These are phyloP conservation scores for Kodamaea fukazawae DNA, from an alignment of 805 yeast species.

Conservation along the genomic window DNA sequence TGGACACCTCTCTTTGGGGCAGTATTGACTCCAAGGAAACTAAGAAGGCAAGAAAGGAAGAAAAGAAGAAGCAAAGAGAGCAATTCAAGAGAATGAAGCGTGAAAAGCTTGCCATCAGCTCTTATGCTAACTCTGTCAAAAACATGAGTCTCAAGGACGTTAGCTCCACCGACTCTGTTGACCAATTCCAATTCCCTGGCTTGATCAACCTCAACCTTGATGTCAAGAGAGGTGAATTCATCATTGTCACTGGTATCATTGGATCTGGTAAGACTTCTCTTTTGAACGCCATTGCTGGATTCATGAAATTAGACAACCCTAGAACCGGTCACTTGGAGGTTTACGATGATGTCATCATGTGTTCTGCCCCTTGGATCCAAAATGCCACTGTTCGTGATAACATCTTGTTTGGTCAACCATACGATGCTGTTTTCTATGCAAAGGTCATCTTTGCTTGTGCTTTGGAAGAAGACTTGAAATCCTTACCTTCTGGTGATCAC, in stretches of 20 bases:
- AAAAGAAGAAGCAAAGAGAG: constrained; percentile 15
- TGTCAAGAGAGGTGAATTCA: constrained; percentile 33
- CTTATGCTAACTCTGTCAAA: constrained; percentile 4
- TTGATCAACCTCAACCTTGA: constrained; percentile 31
- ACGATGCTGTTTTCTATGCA: constrained; percentile 27
- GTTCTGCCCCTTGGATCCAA: constrained; percentile 44
- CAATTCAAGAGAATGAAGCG: constrained; percentile 10
- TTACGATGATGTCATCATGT: constrained; percentile 31
- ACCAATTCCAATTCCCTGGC: constrained; percentile 28
- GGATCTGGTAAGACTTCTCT: constrained; percentile 45
- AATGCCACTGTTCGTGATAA: constrained; percentile 41
- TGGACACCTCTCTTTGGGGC: constrained; percentile 25
- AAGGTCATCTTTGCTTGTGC: constrained; percentile 37
- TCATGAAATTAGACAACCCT: constrained; percentile 33
- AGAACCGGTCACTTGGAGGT: constrained; percentile 23
- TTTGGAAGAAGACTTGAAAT: constrained; percentile 35
- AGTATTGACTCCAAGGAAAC: constrained; percentile 10
- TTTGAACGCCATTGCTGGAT: constrained; percentile 39
- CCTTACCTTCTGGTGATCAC: constrained; percentile 35
- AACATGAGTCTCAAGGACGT: background rate
- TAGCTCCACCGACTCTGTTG: constrained; percentile 4
- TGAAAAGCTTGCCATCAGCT: constrained; percentile 12
- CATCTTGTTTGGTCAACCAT: constrained; percentile 36
- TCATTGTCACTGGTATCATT: constrained; percentile 42
- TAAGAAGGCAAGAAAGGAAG: constrained; percentile 11